A percentile compares a stretch with the other conserved stretches of the same genome.
Evolutionary conservation across 202 grass and related monocot species (phyloP).

Genomic region (Eragrostis tef): DNA sequence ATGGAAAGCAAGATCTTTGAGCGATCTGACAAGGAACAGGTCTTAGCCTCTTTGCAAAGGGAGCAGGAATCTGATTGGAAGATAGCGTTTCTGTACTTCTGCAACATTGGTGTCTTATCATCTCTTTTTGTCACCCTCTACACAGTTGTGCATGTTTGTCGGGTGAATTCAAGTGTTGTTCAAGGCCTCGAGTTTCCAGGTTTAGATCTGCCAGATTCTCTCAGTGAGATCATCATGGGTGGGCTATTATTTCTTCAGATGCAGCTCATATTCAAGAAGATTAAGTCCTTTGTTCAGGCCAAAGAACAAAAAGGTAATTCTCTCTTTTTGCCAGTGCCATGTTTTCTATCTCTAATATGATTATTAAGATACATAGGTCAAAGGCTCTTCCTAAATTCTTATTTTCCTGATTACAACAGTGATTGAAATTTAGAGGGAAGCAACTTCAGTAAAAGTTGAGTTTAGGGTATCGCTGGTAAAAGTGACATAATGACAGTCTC

Average conservation of each 20-base stretch:
- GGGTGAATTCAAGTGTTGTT: constrained; percentile 54
- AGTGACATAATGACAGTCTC: background rate
- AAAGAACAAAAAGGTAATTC: constrained; percentile 77
- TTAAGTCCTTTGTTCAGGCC: constrained; percentile 73
- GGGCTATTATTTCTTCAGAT: constrained; percentile 88
- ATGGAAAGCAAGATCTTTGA: constrained; percentile 88
- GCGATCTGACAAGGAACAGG: constrained; percentile 69
- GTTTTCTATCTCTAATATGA: constrained; percentile 23
- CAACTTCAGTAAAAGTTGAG: no score
- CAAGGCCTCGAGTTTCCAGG: constrained; percentile 84
- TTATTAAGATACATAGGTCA: background rate
- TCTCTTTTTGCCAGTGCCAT: constrained; percentile 1
- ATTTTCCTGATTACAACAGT: background rate
- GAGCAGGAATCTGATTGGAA: constrained; percentile 80
- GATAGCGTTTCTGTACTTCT: constrained; percentile 78
- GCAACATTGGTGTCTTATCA: constrained; percentile 75
- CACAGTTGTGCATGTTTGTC: constrained; percentile 64
- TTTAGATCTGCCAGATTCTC: constrained; percentile 87
- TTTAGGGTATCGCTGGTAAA: no score
- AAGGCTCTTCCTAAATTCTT: background rate
- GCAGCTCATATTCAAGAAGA: constrained; percentile 65
- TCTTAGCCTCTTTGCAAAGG: constrained; percentile 72
- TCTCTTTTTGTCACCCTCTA: constrained; percentile 71
- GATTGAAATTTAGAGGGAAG: background rate
- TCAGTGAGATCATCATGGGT: constrained; percentile 85